phyloP scores from a whole-genome alignment of 345 rosid genomes.

The Brassica nigra region DNA sequence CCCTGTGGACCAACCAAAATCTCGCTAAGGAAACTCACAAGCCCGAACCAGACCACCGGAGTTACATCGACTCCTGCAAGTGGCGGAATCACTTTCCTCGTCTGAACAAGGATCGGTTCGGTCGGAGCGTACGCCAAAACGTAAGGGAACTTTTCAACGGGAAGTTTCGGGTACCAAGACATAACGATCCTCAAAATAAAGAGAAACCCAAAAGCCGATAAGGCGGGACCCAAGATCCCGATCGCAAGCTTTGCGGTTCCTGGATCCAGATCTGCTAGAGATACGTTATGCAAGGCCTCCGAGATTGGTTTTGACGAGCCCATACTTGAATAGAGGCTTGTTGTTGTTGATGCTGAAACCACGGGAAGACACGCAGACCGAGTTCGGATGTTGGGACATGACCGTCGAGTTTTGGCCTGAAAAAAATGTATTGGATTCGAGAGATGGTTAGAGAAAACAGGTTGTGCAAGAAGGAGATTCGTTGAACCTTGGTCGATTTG shows the following conservation, averaged over 20 bases:
- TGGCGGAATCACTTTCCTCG: constrained; percentile 85
- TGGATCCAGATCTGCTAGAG: constrained; percentile 70
- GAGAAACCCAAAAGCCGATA: constrained; percentile 72
- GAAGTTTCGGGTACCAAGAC: constrained; percentile 98
- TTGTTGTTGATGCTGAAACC: constrained; percentile 25
- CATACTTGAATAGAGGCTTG: background rate
- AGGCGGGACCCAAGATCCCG: constrained; percentile 66
- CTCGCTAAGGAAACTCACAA: constrained; percentile 81
- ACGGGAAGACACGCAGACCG: constrained; percentile 5
- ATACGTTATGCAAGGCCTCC: constrained; percentile 32
- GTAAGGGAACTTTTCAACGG: constrained; percentile 79
- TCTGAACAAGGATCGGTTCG: constrained; percentile 69
- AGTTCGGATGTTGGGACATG: background rate
- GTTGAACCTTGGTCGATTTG: background rate
- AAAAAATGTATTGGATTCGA: background rate
- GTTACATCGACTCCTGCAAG: constrained; percentile 89
- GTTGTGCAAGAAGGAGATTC: background rate
- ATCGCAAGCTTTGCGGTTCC: constrained; percentile 72
- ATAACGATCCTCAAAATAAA: constrained; percentile 77
- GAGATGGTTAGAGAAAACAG: background rate
- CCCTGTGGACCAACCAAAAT: constrained; percentile 92
- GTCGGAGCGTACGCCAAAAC: constrained; percentile 90
- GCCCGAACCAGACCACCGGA: constrained; percentile 88
- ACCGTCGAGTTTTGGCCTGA: constrained; percentile 31
- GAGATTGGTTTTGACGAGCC: constrained; percentile 18